Conservation (phyloP, 148 eudicot genomes). For the Rhododendron griersonianum region DNA sequence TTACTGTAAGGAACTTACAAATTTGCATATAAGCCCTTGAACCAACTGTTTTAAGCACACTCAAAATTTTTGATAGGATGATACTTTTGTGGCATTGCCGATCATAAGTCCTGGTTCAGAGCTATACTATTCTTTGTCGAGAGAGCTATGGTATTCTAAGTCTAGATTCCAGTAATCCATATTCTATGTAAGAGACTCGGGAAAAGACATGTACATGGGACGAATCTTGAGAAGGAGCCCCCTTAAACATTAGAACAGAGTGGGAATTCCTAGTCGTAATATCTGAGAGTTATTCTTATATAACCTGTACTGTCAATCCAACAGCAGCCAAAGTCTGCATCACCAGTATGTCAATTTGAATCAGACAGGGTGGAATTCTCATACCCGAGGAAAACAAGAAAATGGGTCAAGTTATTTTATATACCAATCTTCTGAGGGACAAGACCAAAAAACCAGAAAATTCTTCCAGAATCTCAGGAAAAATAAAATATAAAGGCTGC, state of each 20-base stretch:
- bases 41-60: background rate
- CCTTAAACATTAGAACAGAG: background rate
- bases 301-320: slow-evolving; percentile 64
- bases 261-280: background rate
- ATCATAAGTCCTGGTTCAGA: background rate
- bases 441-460: slow-evolving; percentile 8
- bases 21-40: background rate
- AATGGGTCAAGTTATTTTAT: background rate
- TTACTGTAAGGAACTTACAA: background rate
- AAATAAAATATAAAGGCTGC: background rate
- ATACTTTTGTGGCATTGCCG: background rate
- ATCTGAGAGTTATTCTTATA: background rate
- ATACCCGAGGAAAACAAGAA: slow-evolving; percentile 40
- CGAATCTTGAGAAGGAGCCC: background rate
- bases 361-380: slow-evolving; percentile 78
- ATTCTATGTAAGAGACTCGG: background rate
- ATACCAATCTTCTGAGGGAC: background rate
- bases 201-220: background rate
- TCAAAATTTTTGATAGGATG: background rate
- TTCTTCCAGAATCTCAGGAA: background rate
- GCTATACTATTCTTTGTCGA: background rate
- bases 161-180: background rate
- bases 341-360: slow-evolving; percentile 63
- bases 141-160: no score
- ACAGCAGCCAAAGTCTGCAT: slow-evolving; percentile 87